These are phyloP conservation scores for Alloteropsis semialata DNA, from an alignment of 176 grass and related monocot species.

Conservation along the genomic window DNA sequence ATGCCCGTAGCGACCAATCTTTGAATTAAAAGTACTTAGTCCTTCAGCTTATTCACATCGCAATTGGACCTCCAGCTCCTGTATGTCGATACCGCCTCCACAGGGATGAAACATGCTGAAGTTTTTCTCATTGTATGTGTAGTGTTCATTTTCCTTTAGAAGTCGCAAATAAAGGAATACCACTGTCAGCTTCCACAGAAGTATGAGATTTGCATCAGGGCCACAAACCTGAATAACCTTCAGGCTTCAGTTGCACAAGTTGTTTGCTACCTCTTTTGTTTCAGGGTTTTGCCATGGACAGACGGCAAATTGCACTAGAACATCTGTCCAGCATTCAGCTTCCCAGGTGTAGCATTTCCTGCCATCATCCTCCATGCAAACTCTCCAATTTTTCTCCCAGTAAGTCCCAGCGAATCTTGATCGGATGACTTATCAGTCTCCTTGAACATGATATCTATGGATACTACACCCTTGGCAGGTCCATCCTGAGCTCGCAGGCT, in stretches of 20 bases:
- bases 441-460: slow-evolving; percentile 31
- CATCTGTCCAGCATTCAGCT: slow-evolving; percentile 31
- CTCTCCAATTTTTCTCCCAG: neutral
- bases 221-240: neutral
- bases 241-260: neutral
- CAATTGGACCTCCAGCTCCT: neutral
- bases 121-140: neutral
- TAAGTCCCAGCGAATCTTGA: slow-evolving; percentile 33
- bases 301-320: neutral
- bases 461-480: slow-evolving; percentile 26
- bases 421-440: slow-evolving; percentile 32
- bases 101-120: neutral
- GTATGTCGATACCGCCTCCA: neutral
- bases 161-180: neutral
- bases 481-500: slow-evolving; percentile 31
- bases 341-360: slow-evolving; percentile 25
- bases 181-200: neutral
- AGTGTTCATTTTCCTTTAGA: neutral
- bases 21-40: neutral
- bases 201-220: neutral
- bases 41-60: neutral
- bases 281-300: neutral
- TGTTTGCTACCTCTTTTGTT: neutral
- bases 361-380: slow-evolving; percentile 29
- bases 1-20: neutral